Evolutionary conservation across 2,329 filamentous ascomycete genomes (phyloP).

Genomic region (Monascus ruber): DNA sequence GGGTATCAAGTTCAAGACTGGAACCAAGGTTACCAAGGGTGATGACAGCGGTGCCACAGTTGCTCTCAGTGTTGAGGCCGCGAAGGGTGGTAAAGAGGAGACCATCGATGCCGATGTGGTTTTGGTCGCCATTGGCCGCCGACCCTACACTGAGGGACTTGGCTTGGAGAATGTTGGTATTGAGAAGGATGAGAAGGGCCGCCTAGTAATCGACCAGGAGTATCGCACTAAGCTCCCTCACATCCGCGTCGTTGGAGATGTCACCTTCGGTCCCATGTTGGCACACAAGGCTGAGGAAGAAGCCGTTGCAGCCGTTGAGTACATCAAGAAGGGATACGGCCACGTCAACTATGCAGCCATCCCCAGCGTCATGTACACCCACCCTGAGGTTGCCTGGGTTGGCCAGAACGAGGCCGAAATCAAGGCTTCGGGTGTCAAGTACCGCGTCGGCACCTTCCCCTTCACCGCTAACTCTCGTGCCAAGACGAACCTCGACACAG

Average conservation of each 20-base stretch:
- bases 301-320: constrained; percentile 86
- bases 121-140: constrained; percentile 89
- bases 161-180: constrained; percentile 82
- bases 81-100: constrained; percentile 94
- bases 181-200: constrained; percentile 70
- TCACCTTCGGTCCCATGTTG: constrained; percentile 96
- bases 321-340: constrained; percentile 93
- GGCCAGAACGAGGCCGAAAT: constrained; percentile 95
- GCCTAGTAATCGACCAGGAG: constrained; percentile 94
- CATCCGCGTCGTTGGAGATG: constrained; percentile 93
- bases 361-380: constrained; percentile 98
- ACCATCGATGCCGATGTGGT: constrained; percentile 88
- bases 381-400: constrained; percentile 97
- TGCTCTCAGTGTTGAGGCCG: constrained; percentile 75
- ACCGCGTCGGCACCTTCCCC: constrained; percentile 87
- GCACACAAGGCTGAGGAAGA: constrained; percentile 99
- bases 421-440: constrained; percentile 79
- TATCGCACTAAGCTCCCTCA: constrained; percentile 97
- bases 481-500: constrained; percentile 95
- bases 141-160: constrained; percentile 85
- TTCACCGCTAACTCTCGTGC: constrained; percentile 97
- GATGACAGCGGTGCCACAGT: constrained; percentile 68
- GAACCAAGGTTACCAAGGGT: constrained; percentile 85
- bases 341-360: constrained; percentile 99
- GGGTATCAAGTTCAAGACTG: constrained; percentile 95